Conservation (phyloP, 2,329 filamentous ascomycete species). For the Rhynchosporium secalis region DNA sequence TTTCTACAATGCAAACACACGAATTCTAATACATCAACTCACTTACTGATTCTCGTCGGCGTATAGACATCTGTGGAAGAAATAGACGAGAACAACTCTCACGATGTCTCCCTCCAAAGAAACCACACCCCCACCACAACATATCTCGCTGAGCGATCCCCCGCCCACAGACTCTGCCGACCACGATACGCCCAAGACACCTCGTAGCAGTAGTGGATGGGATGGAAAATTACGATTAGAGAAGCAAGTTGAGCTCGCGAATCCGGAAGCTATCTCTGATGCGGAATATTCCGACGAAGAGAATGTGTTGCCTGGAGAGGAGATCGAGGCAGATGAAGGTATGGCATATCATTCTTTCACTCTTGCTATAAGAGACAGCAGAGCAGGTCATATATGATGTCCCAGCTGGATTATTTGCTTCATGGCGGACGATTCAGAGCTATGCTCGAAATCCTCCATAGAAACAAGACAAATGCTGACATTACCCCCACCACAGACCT, state of each 20-base stretch:
- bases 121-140: constrained; percentile 25
- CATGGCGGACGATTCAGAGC: neutral
- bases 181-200: constrained; percentile 34
- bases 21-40: neutral
- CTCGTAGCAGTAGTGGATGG: constrained; percentile 69
- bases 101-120: constrained; percentile 29
- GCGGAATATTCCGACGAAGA: constrained; percentile 80
- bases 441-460: neutral
- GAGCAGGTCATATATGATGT: too few relatives aligned
- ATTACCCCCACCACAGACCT: constrained; percentile 47
- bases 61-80: neutral
- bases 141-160: constrained; percentile 32
- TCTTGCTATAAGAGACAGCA: neutral
- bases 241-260: constrained; percentile 66
- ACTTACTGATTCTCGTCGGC: neutral
- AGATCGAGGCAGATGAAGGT: constrained; percentile 83
- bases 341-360: constrained; percentile 13
- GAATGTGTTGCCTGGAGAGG: constrained; percentile 67
- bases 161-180: constrained; percentile 28
- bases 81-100: neutral
- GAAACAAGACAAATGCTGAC: neutral
- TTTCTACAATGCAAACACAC: neutral
- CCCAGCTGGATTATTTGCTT: too few relatives aligned
- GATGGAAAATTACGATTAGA: constrained; percentile 80
- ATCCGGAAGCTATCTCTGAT: constrained; percentile 81